Percentiles rank a stretch among this genome's conserved stretches.
phyloP scores from a whole-genome alignment of 768 basidiomycete species.

The Sporobolomyces pararoseus region DNA sequence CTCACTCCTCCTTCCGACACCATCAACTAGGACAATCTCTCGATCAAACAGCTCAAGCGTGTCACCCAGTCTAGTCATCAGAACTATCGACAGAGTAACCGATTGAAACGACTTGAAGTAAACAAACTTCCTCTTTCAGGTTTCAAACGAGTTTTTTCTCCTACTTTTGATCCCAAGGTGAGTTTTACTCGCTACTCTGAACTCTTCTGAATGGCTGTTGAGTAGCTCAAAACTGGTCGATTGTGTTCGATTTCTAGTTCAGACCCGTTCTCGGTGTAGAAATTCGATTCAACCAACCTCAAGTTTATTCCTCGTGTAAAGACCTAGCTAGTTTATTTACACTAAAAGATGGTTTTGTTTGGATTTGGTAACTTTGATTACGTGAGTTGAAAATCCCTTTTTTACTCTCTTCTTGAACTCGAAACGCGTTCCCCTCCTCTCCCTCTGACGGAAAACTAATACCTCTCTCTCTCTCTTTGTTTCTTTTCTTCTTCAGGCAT shows the following conservation, averaged over 20 bases:
- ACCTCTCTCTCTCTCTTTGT: conserved; percentile 60
- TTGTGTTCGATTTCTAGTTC: not conserved
- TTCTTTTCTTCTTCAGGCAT: too few species aligned
- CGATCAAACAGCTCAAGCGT: not conserved
- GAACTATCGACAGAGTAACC: too few species aligned
- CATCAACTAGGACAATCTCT: too few species aligned
- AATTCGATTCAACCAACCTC: conserved; percentile 3
- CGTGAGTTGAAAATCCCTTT: not conserved
- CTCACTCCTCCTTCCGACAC: too few species aligned
- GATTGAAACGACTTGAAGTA: too few species aligned
- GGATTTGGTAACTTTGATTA: conserved; percentile 35
- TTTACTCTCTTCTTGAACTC: not conserved
- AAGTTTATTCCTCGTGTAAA: not conserved
- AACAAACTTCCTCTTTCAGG: too few species aligned
- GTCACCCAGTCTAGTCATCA: too few species aligned
- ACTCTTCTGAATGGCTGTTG: not conserved
- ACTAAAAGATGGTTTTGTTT: conserved; percentile 25
- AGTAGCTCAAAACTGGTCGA: too few species aligned
- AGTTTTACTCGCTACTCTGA: not conserved
- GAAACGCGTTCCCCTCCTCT: not conserved
- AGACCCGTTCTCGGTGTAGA: not conserved
- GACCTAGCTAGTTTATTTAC: not conserved
- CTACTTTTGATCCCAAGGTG: not conserved
- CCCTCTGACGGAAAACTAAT: conserved; percentile 53
- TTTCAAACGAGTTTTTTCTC: too few species aligned